Conservation (phyloP, 2,329 filamentous ascomycete genomes). For the Colletotrichum sp. region DNA sequence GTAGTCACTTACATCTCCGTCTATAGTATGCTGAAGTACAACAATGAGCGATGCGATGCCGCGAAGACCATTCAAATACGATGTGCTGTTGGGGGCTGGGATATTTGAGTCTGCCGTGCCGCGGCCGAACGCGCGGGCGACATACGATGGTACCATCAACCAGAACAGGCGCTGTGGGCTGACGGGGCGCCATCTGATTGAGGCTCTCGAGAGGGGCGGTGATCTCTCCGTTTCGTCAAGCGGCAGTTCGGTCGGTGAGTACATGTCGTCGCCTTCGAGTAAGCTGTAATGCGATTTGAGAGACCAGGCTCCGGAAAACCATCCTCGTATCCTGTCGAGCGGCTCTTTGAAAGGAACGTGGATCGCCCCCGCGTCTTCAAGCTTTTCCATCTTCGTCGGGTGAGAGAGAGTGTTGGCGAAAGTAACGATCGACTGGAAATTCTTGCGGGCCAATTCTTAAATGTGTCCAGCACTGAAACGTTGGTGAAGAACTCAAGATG, state of each 20-base stretch:
- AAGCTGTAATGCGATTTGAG: not conserved
- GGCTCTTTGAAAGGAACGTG: not conserved
- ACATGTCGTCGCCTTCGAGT: not conserved
- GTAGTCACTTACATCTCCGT: slow-evolving; percentile 14
- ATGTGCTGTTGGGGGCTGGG: slow-evolving; percentile 36
- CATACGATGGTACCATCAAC: not conserved
- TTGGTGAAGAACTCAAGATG: not conserved
- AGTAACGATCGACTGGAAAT: not conserved
- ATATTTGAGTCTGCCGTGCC: not conserved
- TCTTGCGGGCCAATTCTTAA: not conserved
- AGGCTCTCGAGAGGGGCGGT: not conserved
- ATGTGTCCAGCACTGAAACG: not conserved
- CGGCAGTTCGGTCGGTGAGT: not conserved
- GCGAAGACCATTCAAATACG: slow-evolving; percentile 54
- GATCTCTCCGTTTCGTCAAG: not conserved
- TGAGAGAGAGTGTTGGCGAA: not conserved
- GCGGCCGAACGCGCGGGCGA: not conserved
- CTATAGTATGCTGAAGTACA: slow-evolving; percentile 51
- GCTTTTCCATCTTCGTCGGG: not conserved
- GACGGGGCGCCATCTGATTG: not conserved
- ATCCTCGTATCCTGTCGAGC: not conserved
- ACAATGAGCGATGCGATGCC: slow-evolving; percentile 55
- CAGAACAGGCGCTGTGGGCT: not conserved
- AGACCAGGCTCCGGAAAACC: not conserved
- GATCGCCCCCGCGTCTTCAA: not conserved